Evolutionary conservation across 1,139 yeast species (phyloP), one percentile per base, ranked within the genome.

Genomic region (Saccharomyces pastorianus): DNA sequence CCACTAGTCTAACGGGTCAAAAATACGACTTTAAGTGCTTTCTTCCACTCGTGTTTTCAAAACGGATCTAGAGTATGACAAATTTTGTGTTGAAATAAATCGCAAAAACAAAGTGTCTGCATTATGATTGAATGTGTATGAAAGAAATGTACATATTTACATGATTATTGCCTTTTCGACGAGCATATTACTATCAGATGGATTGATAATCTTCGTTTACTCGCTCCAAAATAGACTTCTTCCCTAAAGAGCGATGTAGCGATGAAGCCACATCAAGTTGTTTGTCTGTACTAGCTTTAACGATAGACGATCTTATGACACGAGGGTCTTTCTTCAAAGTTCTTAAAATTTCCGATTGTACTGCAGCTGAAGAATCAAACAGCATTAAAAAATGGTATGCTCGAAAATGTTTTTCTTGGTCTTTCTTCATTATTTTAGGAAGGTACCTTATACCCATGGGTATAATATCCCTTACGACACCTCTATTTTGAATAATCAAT

Each of bases 271-370:
- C 75, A 61, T 79, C 81, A 59, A 83, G 73, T 46, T 73, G 73
- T 64, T 75, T 76, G 41, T 72, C 73, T 59, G 84, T 83, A 59
- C 87, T 83, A 53, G 85, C 83, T 68, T 82, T 88, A 55, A 85
- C 78, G 47, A 91, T 78, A 57, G 83, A 81, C 28, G 95, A 82
- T 68, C 96, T 80, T 58, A 91, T 81, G 60, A 91, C 84, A 73
- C 98, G 85, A 29, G 98, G 97, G 71, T 91, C 99, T 60, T 82
- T 81, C 65, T 86, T 82, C 62, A 91, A 74, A 3, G 95, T 84
- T 72, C 96, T 80, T 61, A 84, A 73, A 55, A 93, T 82, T 72
- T 90, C 96, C 51, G 85, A 80, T 71, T 91, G 98, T 8, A 88
- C 97, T 51, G 85, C 83, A 13, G 91, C 79, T 53, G 95, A 85